Percentiles rank a stretch among this genome's conserved stretches.
phyloP scores from a whole-genome alignment of 1,139 yeast species.

The Magnusiomyces sp. region DNA sequence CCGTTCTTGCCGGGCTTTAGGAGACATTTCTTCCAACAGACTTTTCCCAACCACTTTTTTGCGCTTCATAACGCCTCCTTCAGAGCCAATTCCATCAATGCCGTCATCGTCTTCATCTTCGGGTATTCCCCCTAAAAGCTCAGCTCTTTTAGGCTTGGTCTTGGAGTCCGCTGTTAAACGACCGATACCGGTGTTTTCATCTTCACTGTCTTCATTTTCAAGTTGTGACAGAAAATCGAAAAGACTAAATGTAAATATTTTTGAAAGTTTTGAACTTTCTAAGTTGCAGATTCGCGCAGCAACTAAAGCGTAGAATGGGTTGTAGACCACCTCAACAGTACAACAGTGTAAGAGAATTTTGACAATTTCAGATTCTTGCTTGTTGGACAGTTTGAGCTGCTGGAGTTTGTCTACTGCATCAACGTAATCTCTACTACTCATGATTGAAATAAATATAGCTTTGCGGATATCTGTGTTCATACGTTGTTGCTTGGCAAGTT shows the following conservation, averaged over 20 bases:
- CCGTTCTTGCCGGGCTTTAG: conserved; percentile 26
- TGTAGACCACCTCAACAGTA: conserved; percentile 71
- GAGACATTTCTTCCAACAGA: conserved; percentile 17
- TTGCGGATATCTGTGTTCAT: conserved; percentile 95
- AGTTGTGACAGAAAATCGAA: conserved; percentile 84
- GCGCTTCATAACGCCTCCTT: neutral
- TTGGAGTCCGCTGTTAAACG: conserved; percentile 10
- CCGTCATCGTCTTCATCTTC: conserved; percentile 50
- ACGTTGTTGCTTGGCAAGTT: conserved; percentile 72
- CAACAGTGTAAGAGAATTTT: conserved; percentile 79
- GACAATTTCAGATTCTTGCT: conserved; percentile 87
- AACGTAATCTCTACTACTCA: conserved; percentile 89
- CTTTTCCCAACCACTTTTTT: conserved; percentile 12
- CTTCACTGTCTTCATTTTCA: conserved; percentile 44
- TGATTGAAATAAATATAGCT: conserved; percentile 84
- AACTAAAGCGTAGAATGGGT: conserved; percentile 81
- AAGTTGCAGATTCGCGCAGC: conserved; percentile 67
- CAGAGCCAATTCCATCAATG: conserved; percentile 29
- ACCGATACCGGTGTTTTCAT: conserved; percentile 28
- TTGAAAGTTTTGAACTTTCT: conserved; percentile 53
- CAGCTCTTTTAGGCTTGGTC: too few relatives aligned
- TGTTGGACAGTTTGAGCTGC: conserved; percentile 64
- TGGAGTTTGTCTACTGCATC: conserved; percentile 81
- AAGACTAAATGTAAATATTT: conserved; percentile 77
- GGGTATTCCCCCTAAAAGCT: conserved; percentile 47